A percentile compares a stretch with the other conserved stretches of the same genome.
Evolutionary conservation across 176 grass and related monocot genomes (phyloP).

Genomic region (Oryza australiensis): DNA sequence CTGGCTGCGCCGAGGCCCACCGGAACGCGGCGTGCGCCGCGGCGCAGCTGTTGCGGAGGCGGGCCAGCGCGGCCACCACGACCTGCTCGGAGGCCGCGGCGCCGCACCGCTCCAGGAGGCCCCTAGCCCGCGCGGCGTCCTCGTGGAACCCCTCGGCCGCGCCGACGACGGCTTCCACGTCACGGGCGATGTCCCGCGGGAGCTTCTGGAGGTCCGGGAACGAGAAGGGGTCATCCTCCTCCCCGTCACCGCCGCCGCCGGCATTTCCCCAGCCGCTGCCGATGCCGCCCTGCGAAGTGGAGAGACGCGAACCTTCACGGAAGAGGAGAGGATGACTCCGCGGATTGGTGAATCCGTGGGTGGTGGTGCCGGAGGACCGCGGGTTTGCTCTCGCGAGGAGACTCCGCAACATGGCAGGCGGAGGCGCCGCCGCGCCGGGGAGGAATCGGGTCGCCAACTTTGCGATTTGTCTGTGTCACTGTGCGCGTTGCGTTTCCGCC

Average conservation of each 20-base stretch:
- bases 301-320: not conserved
- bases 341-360: constrained; percentile 1
- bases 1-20: constrained; percentile 63
- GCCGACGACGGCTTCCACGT: constrained; percentile 53
- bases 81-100: constrained; percentile 59
- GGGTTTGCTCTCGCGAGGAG: constrained; percentile 27
- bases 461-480: not conserved
- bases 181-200: constrained; percentile 30
- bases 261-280: not conserved
- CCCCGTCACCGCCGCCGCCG: constrained; percentile 1
- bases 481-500: not conserved
- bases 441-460: not conserved
- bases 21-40: constrained; percentile 71
- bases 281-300: not conserved
- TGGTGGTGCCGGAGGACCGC: not conserved
- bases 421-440: too few relatives aligned
- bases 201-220: constrained; percentile 45
- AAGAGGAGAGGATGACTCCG: constrained; percentile 15
- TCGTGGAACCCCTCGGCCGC: constrained; percentile 36
- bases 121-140: constrained; percentile 32
- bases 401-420: constrained; percentile 49
- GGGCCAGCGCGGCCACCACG: constrained; percentile 55
- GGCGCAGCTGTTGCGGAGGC: constrained; percentile 76
- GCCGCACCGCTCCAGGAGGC: constrained; percentile 51
- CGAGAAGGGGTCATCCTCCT: constrained; percentile 48